Conservation (phyloP, 179 eudicot species). For the Silene coronaria region DNA sequence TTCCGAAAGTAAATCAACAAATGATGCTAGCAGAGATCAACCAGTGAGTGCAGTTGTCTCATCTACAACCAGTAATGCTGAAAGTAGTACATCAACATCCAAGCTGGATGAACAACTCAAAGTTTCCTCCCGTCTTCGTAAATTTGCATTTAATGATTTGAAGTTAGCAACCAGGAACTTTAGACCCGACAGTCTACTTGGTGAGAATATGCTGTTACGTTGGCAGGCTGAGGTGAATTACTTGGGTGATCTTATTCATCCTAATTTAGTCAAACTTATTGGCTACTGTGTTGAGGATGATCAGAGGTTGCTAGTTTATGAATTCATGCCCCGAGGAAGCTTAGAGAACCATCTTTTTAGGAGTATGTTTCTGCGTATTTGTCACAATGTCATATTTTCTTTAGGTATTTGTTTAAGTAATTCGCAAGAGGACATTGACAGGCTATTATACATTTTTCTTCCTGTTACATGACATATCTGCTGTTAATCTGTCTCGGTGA, state of each 20-base stretch:
- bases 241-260: constrained; percentile 81
- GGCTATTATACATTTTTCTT: neutral
- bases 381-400: constrained; percentile 11
- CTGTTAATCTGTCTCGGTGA: neutral
- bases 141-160: constrained; percentile 72
- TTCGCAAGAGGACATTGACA: neutral
- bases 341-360: constrained; percentile 93
- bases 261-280: constrained; percentile 75
- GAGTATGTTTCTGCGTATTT: constrained; percentile 44
- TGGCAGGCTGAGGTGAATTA: constrained; percentile 88
- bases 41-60: constrained; percentile 48
- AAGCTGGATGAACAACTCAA: constrained; percentile 80
- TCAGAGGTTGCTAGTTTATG: constrained; percentile 85
- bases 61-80: constrained; percentile 69
- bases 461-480: neutral
- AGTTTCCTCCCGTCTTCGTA: constrained; percentile 73
- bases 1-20: constrained; percentile 57
- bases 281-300: constrained; percentile 96
- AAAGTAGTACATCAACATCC: constrained; percentile 74
- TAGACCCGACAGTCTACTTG: constrained; percentile 89
- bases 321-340: constrained; percentile 96
- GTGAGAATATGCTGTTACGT: constrained; percentile 38
- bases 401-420: neutral
- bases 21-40: constrained; percentile 53
- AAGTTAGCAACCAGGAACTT: constrained; percentile 79